Evolutionary conservation across 805 yeast genomes (phyloP), one percentile per base, ranked within the genome.

Genomic region (Geotrichum ghanense): DNA sequence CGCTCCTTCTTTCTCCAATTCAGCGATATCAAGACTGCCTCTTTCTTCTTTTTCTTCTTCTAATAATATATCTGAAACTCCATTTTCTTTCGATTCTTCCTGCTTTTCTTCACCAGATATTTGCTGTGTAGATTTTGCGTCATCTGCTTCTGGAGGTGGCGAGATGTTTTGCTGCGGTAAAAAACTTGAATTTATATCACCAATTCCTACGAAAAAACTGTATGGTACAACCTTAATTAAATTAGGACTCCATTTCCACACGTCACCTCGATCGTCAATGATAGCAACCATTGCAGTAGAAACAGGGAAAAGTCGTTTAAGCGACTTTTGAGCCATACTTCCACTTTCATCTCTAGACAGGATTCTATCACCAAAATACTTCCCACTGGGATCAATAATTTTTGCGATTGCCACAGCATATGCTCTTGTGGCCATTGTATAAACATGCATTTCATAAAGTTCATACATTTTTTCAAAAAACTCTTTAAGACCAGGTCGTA

Each of bases 191-290:
- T 92, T 92, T 58, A 92, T 92, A 67, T 92, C 98, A 23, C 98
- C 98, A 48, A 90, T 87, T 9, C 97, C 97, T 31, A 89, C 95
- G 57, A 92, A 92, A 57, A 92, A 92, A 61, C 86, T 95, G 62
- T 87, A 92, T 0, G 98, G 98, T 1, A 88, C 83, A 3, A 90
- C 97, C 64, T 90, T 86, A 49, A 92, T 78, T 55, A 92, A 68
- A 60, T 92, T 89, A 10, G 83, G 79, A 54, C 87, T 84, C 98
- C 98, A 92, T 58, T 84, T 85, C 98, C 98, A 92, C 19, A 92
- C 98, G 63, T 92, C 98, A 2, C 97, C 98, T 61, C 98, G 75
- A 63, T 92, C 98, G 63, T 92, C 98, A 50, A 92, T 92, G 42
- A 92, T 81, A 2, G 85, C 92, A 25, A 92, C 98, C 95, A 92